A percentile compares a stretch with the other conserved stretches of the same genome.
phyloP scores from a whole-genome alignment of 1,284 basidiomycete genomes.

The Porogramme epimiltina region DNA sequence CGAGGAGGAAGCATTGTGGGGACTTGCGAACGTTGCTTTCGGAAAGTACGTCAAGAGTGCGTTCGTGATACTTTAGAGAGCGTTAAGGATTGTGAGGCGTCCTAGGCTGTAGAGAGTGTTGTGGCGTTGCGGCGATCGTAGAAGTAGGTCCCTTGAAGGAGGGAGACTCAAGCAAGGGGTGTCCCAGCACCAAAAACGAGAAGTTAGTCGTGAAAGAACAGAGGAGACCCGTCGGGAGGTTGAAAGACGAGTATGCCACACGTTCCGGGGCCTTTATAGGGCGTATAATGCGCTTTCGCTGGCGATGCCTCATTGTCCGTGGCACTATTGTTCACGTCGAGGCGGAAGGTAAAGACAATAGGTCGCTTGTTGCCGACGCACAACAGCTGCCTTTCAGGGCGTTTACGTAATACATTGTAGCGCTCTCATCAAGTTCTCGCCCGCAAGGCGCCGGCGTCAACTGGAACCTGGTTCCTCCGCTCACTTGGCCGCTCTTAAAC shows the following conservation, averaged over 20 bases:
- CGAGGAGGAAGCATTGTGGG: conserved; percentile 23
- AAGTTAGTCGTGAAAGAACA: conserved; percentile 3
- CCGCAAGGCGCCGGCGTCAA: too few relatives aligned
- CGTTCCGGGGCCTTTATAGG: conserved; percentile 3
- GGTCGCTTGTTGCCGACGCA: conserved; percentile 15
- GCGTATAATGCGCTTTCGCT: neutral
- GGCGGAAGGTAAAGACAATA: conserved; percentile 13
- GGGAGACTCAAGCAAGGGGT: conserved; percentile 9
- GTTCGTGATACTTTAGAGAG: neutral
- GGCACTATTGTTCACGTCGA: conserved; percentile 14
- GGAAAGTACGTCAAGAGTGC: neutral
- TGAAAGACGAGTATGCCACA: neutral
- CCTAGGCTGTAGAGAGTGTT: neutral
- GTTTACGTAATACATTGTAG: conserved; percentile 22
- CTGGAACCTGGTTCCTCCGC: too few relatives aligned
- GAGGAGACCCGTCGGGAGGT: neutral
- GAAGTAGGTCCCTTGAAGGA: neutral
- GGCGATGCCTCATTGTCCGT: conserved; percentile 17
- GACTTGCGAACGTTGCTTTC: neutral
- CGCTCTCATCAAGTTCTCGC: too few relatives aligned
- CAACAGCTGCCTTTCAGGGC: conserved; percentile 19
- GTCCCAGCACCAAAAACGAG: conserved; percentile 11
- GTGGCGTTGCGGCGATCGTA: neutral
- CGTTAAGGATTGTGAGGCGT: neutral
- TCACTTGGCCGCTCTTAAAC: too few relatives aligned